phyloP scores from a whole-genome alignment of 495 filamentous ascomycete genomes.

The Penicillium soppii region DNA sequence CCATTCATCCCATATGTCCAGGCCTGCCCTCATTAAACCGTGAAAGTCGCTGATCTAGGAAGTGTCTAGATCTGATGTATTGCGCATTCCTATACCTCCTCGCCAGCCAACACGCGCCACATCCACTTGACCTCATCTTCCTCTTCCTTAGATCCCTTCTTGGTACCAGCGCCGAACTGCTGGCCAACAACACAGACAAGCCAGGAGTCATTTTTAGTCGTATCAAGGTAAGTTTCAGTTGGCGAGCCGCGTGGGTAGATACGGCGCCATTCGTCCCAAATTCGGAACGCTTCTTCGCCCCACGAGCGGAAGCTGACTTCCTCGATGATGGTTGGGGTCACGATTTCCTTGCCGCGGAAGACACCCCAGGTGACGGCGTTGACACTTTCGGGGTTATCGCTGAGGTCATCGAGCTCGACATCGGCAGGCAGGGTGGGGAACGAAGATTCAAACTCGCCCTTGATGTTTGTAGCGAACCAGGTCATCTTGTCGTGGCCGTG shows the following conservation, averaged over 20 bases:
- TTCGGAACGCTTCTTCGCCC: slow-evolving; percentile 93
- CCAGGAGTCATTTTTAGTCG: slow-evolving; percentile 69
- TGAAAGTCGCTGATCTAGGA: slow-evolving; percentile 8
- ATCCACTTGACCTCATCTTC: slow-evolving; percentile 44
- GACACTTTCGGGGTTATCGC: slow-evolving; percentile 53
- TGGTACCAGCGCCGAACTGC: slow-evolving; percentile 57
- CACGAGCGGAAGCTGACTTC: slow-evolving; percentile 92
- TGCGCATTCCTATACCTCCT: slow-evolving; percentile 12
- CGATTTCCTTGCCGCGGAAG: slow-evolving; percentile 94
- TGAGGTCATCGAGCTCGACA: slow-evolving; percentile 34
- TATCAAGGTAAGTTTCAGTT: slow-evolving; percentile 67
- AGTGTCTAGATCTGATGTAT: slow-evolving; percentile 13
- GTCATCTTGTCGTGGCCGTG: slow-evolving; percentile 64
- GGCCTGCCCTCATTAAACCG: slow-evolving; percentile 1
- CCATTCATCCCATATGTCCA: slow-evolving; percentile 15
- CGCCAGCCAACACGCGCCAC: slow-evolving; percentile 41
- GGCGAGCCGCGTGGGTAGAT: slow-evolving; percentile 69
- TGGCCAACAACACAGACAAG: slow-evolving; percentile 91
- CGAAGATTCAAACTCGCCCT: slow-evolving; percentile 69
- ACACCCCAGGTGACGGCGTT: slow-evolving; percentile 98
- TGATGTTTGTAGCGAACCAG: slow-evolving; percentile 79
- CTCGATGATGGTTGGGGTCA: slow-evolving; percentile 97
- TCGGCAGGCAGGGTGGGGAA: slow-evolving; percentile 36
- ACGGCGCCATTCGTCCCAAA: slow-evolving; percentile 91
- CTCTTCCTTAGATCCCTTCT: slow-evolving; percentile 42